Percentiles rank a stretch among this genome's conserved stretches.
These are phyloP conservation scores for Phaeophleospora eucalypticola DNA, from an alignment of 2,329 filamentous ascomycete genomes.

Conservation along the genomic window DNA sequence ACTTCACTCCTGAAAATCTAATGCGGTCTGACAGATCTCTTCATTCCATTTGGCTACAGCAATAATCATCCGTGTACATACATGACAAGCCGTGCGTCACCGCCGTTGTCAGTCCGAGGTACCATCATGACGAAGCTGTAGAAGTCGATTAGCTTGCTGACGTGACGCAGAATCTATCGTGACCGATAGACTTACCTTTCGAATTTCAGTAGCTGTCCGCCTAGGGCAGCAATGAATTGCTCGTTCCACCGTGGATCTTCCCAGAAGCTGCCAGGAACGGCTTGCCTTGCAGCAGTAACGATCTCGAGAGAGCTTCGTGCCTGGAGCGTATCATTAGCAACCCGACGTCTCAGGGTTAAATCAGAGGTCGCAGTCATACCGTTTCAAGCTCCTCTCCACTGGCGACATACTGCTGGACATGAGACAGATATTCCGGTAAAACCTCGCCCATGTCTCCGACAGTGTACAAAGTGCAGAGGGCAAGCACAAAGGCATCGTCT, in stretches of 20 bases:
- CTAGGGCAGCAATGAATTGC: slow-evolving; percentile 7
- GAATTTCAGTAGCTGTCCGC: slow-evolving; percentile 5
- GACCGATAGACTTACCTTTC: background rate
- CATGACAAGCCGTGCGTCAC: slow-evolving; percentile 8
- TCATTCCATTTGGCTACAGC: too few relatives aligned
- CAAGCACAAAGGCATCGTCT: slow-evolving; percentile 34
- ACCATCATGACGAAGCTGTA: slow-evolving; percentile 10
- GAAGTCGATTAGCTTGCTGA: background rate
- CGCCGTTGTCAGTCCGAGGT: slow-evolving; percentile 3
- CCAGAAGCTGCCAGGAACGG: slow-evolving; percentile 9
- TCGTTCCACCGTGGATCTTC: slow-evolving; percentile 4
- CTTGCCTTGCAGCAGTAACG: background rate
- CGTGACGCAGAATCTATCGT: background rate
- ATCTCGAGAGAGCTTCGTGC: slow-evolving; percentile 3
- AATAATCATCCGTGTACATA: slow-evolving; percentile 3
- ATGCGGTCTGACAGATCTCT: too few relatives aligned
- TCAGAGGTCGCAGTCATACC: too few relatives aligned
- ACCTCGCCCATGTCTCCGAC: slow-evolving; percentile 2
- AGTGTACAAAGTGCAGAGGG: slow-evolving; percentile 26
- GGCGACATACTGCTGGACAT: background rate
- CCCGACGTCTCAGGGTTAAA: too few relatives aligned
- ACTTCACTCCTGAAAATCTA: too few relatives aligned
- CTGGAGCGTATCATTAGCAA: slow-evolving; percentile 2
- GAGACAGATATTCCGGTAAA: slow-evolving; percentile 5
- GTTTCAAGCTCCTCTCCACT: slow-evolving; percentile 2